Base-by-base conservation (phyloP, 192 early-diverging fungal species). In the Podila horticola region DNA sequence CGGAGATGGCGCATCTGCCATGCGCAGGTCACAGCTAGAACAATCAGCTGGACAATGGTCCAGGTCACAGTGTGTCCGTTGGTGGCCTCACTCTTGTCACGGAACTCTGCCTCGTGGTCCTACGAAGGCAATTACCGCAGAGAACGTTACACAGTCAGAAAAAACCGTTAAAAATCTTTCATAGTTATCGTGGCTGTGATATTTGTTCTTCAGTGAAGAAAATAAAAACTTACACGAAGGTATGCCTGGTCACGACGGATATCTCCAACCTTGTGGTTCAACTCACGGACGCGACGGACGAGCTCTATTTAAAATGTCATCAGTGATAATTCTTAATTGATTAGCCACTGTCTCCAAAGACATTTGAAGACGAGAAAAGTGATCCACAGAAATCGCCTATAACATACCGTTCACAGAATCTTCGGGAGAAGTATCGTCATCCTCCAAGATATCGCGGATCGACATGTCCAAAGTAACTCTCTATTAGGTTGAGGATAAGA, bases 1-100 rank as follows among this genome's bases (percentile, higher is more conserved):
- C 92, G 91, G 74, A 97, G 88, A 75, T 96, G 93, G 24, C 92
- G 90, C 82, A 96, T 90, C 84, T 98, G 96, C 95, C 96, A 97
- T 64, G 90, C 87, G 84, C 92, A 93, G 19, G 90, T 90, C 26
- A 87, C 85, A 26, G 88, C 93, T 33, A 98, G 85, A 29, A 98
- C 88, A 41, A 88, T 68, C 30, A 98, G 68, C 82, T 99, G 98
- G 19, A 93, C 84, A 61, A 99, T 82, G 10, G 94, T 95, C 93
- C 96, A 98, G 84, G 88, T 91, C 2, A 97, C 90, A 31, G 95
- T 92, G 48, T 92, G 93, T 28, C 90, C 84, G 85, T 97, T 99
- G 68, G 95, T 94, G 11, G 83, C 81, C 81, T 97, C 93, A 45
- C 94, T 95, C 66, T 91, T 89, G 72, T 94, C 85, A 69, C 97